Evolutionary conservation across 2,329 filamentous ascomycete genomes (phyloP).

Genomic region (Neurospora crassa): DNA sequence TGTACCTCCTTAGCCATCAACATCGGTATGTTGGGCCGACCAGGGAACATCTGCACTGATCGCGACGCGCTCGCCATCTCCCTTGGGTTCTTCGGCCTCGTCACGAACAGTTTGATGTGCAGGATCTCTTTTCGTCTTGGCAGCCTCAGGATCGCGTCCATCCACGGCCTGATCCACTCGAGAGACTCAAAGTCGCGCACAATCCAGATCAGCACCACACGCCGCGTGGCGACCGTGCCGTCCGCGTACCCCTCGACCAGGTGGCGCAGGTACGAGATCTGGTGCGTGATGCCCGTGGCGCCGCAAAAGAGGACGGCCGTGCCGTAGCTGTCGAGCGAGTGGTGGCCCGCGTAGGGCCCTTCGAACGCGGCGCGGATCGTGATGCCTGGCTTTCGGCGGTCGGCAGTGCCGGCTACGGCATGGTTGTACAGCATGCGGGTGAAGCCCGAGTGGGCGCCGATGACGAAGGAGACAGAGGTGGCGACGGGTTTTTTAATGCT

Average conservation of each 20-base stretch:
- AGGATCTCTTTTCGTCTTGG: slow-evolving; percentile 74
- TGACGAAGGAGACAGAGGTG: slow-evolving; percentile 66
- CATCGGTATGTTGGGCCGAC: slow-evolving; percentile 71
- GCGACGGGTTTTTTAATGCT: slow-evolving; percentile 25
- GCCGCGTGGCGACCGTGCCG: slow-evolving; percentile 68
- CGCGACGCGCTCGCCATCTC: slow-evolving; percentile 68
- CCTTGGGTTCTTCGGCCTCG: slow-evolving; percentile 72
- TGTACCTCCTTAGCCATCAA: slow-evolving; percentile 75
- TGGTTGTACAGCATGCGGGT: slow-evolving; percentile 70
- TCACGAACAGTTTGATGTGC: slow-evolving; percentile 82
- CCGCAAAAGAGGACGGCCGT: slow-evolving; percentile 86
- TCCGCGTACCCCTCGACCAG: slow-evolving; percentile 60
- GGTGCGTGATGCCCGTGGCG: slow-evolving; percentile 90
- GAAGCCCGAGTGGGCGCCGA: slow-evolving; percentile 80
- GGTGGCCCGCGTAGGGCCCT: slow-evolving; percentile 78
- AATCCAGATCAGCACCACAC: slow-evolving; percentile 82
- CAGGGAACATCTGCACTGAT: slow-evolving; percentile 86
- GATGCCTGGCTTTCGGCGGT: slow-evolving; percentile 24
- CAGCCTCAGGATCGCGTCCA: slow-evolving; percentile 65
- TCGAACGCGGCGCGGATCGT: slow-evolving; percentile 68
- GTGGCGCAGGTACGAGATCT: slow-evolving; percentile 78
- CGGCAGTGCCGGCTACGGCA: slow-evolving; percentile 18
- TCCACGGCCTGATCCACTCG: slow-evolving; percentile 88
- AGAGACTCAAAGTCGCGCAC: slow-evolving; percentile 82
- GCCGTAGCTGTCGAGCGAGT: slow-evolving; percentile 84